phyloP scores from a whole-genome alignment of 352 stramenopile species.

The Aphanomyces euteiches region DNA sequence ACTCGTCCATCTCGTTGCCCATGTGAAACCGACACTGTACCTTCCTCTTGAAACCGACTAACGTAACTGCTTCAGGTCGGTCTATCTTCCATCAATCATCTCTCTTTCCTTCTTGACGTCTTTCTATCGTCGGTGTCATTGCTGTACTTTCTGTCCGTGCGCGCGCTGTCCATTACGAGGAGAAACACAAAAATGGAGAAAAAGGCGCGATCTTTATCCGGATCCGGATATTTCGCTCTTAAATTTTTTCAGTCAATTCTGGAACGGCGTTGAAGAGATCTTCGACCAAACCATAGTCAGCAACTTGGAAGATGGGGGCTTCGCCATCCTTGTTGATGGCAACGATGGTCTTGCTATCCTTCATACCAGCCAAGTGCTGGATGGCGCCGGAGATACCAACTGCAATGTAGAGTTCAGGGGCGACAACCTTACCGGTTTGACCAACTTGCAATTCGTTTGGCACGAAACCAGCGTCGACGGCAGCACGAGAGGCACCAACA shows the following conservation, averaged over 20 bases:
- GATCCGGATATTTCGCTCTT: conserved; percentile 32
- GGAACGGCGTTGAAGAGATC: conserved; percentile 98
- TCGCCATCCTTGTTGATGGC: conserved; percentile 99
- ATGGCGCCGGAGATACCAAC: conserved; percentile 98
- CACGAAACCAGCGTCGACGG: conserved; percentile 97
- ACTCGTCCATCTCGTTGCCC: conserved; percentile 24
- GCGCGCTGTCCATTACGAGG: too few species aligned
- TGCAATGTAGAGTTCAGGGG: conserved; percentile 96
- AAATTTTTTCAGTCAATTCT: conserved; percentile 97
- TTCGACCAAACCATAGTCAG: conserved; percentile 97
- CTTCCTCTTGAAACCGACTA: too few species aligned
- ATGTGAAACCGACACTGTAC: conserved; percentile 5
- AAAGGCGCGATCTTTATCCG: conserved; percentile 2
- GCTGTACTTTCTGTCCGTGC: too few species aligned
- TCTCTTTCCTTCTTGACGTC: too few species aligned
- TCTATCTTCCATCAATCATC: too few species aligned
- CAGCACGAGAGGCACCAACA: conserved; percentile 95
- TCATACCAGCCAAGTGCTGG: conserved; percentile 99
- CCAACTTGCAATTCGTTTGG: conserved; percentile 99
- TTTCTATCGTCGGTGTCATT: too few species aligned
- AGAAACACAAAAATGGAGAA: too few species aligned
- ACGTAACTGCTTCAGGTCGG: too few species aligned
- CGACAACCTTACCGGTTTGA: conserved; percentile 98
- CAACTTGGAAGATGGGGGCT: conserved; percentile 98
- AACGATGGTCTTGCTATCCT: conserved; percentile 99